Percentiles rank a stretch among this genome's conserved stretches.
These are phyloP conservation scores for Fusarium xyrophilum DNA, from an alignment of 2,329 filamentous ascomycete species.

Conservation along the genomic window DNA sequence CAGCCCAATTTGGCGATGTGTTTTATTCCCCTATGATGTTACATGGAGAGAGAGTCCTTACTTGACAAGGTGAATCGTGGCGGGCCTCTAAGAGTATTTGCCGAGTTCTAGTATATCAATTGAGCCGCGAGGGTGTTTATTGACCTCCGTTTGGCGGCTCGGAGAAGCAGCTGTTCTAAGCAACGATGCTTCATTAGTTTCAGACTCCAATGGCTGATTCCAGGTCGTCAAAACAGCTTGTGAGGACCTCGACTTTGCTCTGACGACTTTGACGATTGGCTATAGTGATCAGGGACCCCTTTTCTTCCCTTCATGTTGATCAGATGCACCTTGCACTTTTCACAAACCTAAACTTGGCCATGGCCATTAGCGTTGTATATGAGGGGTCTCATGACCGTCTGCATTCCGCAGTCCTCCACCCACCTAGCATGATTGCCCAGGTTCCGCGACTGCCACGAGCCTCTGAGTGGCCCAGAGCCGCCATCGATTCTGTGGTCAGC, in stretches of 20 bases:
- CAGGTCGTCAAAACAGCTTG: conserved; percentile 8
- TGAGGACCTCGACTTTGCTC: conserved; percentile 12
- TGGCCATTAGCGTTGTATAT: conserved; percentile 42
- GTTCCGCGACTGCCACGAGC: conserved; percentile 22
- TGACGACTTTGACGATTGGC: conserved; percentile 29
- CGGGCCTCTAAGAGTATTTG: neutral
- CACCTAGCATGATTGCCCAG: conserved; percentile 33
- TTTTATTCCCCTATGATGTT: neutral
- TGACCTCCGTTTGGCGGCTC: conserved; percentile 1
- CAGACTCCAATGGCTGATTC: conserved; percentile 18
- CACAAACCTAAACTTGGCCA: conserved; percentile 42
- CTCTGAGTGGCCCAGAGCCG: conserved; percentile 30
- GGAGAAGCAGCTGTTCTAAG: neutral
- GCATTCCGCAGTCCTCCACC: conserved; percentile 39
- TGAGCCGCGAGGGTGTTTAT: conserved; percentile 13
- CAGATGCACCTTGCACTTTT: conserved; percentile 40
- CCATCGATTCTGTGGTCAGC: conserved; percentile 27
- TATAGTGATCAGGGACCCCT: conserved; percentile 27
- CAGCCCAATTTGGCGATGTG: conserved; percentile 16
- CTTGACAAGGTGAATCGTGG: neutral
- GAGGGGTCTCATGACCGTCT: conserved; percentile 43
- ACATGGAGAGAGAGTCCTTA: neutral
- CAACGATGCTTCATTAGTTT: conserved; percentile 8
- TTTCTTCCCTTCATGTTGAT: conserved; percentile 31
- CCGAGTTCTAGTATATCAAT: conserved; percentile 8